phyloP scores from a whole-genome alignment of 805 yeast species.

The Dipodascopsis tothii region DNA sequence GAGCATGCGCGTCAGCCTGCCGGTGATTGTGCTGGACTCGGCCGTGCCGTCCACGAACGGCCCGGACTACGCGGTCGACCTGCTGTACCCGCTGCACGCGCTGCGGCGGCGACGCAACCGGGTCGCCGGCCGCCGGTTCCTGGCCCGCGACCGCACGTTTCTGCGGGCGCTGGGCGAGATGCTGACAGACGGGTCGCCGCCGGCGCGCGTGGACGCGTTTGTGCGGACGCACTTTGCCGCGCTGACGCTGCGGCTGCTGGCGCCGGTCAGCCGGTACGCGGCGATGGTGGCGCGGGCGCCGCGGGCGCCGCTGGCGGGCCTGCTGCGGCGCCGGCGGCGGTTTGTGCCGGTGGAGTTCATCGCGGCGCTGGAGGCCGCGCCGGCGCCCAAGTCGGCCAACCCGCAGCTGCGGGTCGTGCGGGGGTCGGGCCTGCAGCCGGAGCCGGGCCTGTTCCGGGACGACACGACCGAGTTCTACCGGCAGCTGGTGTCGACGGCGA shows the following conservation, averaged over 20 bases:
- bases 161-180: conserved; percentile 5
- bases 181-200: conserved; percentile 4
- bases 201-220: conserved; percentile 5
- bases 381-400: neutral
- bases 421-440: neutral
- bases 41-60: conserved; percentile 12
- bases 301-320: neutral
- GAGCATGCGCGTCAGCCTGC: conserved; percentile 14
- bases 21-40: conserved; percentile 17
- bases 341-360: too few species aligned
- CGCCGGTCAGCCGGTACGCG: conserved; percentile 14
- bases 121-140: conserved; percentile 2
- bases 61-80: conserved; percentile 15
- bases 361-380: too few species aligned
- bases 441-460: conserved; percentile 12
- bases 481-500: neutral
- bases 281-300: neutral
- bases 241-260: conserved; percentile 18
- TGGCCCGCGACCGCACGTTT: conserved; percentile 12
- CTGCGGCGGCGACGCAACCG: neutral
- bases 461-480: neutral
- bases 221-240: conserved; percentile 19
- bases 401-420: neutral
- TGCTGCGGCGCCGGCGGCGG: too few species aligned
- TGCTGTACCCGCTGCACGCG: conserved; percentile 12